Evolutionary conservation across 441 rosid species (phyloP), one percentile per base, ranked within the genome.

Genomic region (Biscutella laevigata): DNA sequence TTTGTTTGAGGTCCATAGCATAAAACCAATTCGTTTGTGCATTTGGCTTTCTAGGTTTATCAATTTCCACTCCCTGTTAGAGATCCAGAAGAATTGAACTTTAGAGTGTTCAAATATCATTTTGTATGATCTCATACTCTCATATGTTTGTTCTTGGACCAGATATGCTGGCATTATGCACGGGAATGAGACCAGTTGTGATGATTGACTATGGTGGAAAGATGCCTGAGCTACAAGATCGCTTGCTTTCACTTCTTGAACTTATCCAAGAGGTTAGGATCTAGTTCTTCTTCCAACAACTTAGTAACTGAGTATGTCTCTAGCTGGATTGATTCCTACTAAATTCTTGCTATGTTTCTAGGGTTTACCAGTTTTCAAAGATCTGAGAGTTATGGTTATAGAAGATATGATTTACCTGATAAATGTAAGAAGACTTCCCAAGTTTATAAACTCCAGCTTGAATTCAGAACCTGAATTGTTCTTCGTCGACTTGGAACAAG

Each of bases 201-300:
- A 87, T 91, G 98, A 74, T 87, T 29, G 98, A 87, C 58, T 91
- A 91, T 62, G 98, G 96, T 59, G 98, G 96, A 21, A 91, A 81
- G 79, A 53, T 91, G 77, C 98, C 96, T 36, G 90, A 84, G 74
- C 70, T 91, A 28, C 94, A 87, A 59, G 76, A 77, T 11, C 77
- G 66, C 44, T 68, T 91, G 11, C 76, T 84, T 54, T 68, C 76
- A 2, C 77, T 91, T 69, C 74, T 87, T 41, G 71, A 71, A 53
- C 71, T 53, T 52, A 55, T 90, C 43, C 88, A 79, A 15, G 69
- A 80, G 96, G 98, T 86, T 51, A 25, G 34, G 1, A 53, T 43
- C 32, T 21, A 28, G 0, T 43, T 44, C 11, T 14, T 55, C 22
- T 27, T 28, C 42, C 49, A 55, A 21, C 22, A 26, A 32, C 13